Conservation (phyloP, 202 grass and related monocot species). For the Elaeis oleifera region DNA sequence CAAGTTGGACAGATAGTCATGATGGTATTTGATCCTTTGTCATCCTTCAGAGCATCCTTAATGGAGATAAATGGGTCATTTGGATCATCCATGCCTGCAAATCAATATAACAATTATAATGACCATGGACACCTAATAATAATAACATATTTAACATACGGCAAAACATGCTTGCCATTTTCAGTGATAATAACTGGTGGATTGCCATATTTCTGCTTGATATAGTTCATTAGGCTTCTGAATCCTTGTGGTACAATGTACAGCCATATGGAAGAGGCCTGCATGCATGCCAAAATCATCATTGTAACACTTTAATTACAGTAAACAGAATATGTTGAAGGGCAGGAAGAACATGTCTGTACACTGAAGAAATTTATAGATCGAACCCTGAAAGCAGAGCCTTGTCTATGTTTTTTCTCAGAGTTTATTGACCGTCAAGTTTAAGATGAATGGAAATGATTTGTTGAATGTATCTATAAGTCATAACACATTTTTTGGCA, state of each 20-base stretch:
- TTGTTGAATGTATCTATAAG: too few relatives aligned
- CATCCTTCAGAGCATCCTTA: conserved; percentile 73
- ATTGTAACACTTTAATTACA: neutral
- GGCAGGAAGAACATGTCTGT: too few relatives aligned
- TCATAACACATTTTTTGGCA: too few relatives aligned
- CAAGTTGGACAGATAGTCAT: conserved; percentile 67
- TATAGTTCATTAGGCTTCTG: conserved; percentile 90
- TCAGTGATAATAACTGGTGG: conserved; percentile 79
- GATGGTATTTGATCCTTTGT: conserved; percentile 78
- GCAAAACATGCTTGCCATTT: conserved; percentile 40
- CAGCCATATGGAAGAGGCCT: conserved; percentile 82
- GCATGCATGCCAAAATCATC: neutral
- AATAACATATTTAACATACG: too few relatives aligned
- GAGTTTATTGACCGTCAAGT: too few relatives aligned
- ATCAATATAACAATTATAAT: conserved; percentile 2
- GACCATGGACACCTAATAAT: too few relatives aligned
- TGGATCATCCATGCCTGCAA: conserved; percentile 80
- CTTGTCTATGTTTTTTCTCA: too few relatives aligned
- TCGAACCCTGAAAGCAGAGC: too few relatives aligned
- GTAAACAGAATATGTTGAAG: too few relatives aligned
- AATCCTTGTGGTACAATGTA: conserved; percentile 86
- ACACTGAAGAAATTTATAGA: too few relatives aligned
- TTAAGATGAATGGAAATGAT: too few relatives aligned
- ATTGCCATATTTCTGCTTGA: conserved; percentile 70
- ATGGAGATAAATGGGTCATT: conserved; percentile 60